Evolutionary conservation across 768 basidiomycete genomes (phyloP), one percentile per base, ranked within the genome.

Genomic region (Pleurotus citrinopileatus): DNA sequence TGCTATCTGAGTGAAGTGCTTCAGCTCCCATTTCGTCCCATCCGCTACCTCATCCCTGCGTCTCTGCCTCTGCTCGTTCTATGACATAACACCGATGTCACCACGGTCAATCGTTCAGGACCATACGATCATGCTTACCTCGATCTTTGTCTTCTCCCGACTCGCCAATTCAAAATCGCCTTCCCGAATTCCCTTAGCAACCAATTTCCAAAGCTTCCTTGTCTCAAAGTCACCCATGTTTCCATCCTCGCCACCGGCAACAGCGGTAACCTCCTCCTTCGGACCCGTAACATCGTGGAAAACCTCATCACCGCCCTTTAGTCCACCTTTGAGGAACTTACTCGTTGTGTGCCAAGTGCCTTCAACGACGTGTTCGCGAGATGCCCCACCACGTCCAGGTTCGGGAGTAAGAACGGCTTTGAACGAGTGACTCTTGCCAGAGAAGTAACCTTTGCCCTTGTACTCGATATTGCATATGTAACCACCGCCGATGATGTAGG

Each of bases 361-460:
- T 63, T 94, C 90, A 37, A 89, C 69, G 20, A 84, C 69, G 62
- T 82, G 75, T 57, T 82, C 73, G 32, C 67, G 64, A 54, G 53
- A 55, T 34, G 67, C 63, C n/a, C 65, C 68, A 13, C 38, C 9
- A 51, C 40, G 26, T 55, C 55, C 10, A 43, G 53, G 23, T 29
- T 51, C 15, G 2, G 81, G 81, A 0, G 78, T 66, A n/a, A 93
- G 67, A 1, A 77, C 77, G 8, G 96, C 93, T 69, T 94, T 95
- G 82, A 94, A 97, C 2, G 85, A 76, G 73, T 99, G 96, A 3
- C 91, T 84, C 68, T 94, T 95, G 53, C 96, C 95, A 29, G 84
- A 82, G 67, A 98, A 92, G 73, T 95, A 98, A 23, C 95, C 96
- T 65, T 92, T 93, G 69, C 95, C 96, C 66, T 94, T 93, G 79